Conservation (phyloP, 2,329 filamentous ascomycete genomes). For the Beauveria caledonica region DNA sequence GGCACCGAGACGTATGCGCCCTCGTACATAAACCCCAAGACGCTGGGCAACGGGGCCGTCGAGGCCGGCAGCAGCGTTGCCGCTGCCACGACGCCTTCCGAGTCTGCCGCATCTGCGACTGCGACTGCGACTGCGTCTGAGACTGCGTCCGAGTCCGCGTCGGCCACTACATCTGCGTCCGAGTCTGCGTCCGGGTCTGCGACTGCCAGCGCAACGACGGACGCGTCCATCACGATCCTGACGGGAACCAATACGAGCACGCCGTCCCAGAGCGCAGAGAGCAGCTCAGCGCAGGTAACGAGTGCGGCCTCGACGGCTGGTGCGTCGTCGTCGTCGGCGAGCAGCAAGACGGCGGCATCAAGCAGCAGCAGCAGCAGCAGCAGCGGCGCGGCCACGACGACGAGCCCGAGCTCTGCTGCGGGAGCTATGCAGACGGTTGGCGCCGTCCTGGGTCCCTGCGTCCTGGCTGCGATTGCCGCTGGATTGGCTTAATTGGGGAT, state of each 20-base stretch:
- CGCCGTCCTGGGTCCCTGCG: not conserved
- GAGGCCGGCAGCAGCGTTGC: not conserved
- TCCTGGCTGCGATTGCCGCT: not conserved
- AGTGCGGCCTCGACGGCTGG: not conserved
- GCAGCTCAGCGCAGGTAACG: not conserved
- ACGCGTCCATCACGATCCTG: not conserved
- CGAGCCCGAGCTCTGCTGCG: not conserved
- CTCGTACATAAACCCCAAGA: slow-evolving; percentile 34
- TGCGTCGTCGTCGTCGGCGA: not conserved
- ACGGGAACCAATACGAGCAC: not conserved
- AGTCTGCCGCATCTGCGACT: not conserved
- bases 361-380: not conserved
- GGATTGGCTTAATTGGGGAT: not conserved
- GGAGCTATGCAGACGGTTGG: not conserved
- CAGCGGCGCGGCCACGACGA: not conserved
- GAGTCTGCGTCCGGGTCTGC: not conserved
- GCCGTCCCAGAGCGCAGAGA: not conserved
- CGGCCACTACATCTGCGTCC: not conserved
- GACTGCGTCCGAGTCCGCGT: not conserved
- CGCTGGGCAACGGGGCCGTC: slow-evolving; percentile 13
- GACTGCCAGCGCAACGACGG: not conserved
- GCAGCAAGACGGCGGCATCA: not conserved
- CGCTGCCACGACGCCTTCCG: not conserved
- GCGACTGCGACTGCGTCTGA: not conserved
- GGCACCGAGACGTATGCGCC: slow-evolving; percentile 38